Evolutionary conservation across 768 basidiomycete genomes (phyloP).

Genomic region (Heimioporus sp.): DNA sequence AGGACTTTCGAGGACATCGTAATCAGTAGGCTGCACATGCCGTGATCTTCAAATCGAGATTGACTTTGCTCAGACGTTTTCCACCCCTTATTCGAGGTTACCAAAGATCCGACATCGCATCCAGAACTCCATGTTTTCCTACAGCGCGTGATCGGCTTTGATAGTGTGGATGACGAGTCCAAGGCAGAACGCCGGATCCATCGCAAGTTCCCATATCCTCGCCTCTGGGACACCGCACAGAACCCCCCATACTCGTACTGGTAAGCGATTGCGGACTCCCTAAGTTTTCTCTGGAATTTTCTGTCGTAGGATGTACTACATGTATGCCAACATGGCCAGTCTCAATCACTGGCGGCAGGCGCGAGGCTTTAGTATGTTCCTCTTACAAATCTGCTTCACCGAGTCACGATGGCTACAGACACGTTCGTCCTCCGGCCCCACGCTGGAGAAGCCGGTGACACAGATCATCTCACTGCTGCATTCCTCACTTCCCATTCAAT

Average conservation of each 20-base stretch:
- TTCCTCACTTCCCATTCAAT: slow-evolving; percentile 97
- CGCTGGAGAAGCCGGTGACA: slow-evolving; percentile 96
- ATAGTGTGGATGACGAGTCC: slow-evolving; percentile 98
- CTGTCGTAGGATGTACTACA: slow-evolving; percentile 82
- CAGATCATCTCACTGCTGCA: slow-evolving; percentile 94
- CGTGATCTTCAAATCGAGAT: background rate
- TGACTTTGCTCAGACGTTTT: slow-evolving; percentile 69
- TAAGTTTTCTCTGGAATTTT: slow-evolving; percentile 1
- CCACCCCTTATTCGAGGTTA: slow-evolving; percentile 92
- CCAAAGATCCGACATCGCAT: slow-evolving; percentile 83
- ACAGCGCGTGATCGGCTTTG: slow-evolving; percentile 94
- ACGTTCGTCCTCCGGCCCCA: slow-evolving; percentile 98
- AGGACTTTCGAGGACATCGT: slow-evolving; percentile 90
- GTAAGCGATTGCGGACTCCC: slow-evolving; percentile 39
- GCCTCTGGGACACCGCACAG: slow-evolving; percentile 83
- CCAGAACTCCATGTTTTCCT: slow-evolving; percentile 95
- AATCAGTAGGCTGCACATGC: slow-evolving; percentile 56
- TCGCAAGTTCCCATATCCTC: slow-evolving; percentile 91
- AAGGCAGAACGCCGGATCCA: slow-evolving; percentile 90
- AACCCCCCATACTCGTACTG: slow-evolving; percentile 97
- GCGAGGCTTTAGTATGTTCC: slow-evolving; percentile 84
- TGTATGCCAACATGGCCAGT: slow-evolving; percentile 95
- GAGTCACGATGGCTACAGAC: slow-evolving; percentile 43
- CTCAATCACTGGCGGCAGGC: slow-evolving; percentile 89
- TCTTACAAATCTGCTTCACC: background rate